phyloP scores from a whole-genome alignment of 257 asterid genomes.

The Rubia yunnanensis region DNA sequence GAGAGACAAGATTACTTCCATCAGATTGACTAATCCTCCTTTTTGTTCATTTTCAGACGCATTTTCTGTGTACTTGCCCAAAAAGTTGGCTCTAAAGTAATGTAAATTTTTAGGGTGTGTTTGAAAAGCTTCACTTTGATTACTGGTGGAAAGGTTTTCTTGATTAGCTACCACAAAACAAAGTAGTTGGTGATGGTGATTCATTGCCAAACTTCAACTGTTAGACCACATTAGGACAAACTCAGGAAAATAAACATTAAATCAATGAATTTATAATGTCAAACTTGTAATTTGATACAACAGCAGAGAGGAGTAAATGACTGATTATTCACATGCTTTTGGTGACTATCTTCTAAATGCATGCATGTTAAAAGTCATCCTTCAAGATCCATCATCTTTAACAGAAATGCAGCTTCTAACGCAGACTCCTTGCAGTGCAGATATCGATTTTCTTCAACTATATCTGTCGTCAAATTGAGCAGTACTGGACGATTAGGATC shows the following conservation, averaged over 20 bases:
- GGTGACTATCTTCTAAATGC: not conserved
- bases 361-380: not conserved
- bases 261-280: not conserved
- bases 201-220: not conserved
- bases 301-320: not conserved
- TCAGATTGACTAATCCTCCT: conserved; percentile 5
- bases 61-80: conserved; percentile 4
- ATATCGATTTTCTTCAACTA: conserved; percentile 78
- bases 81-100: conserved; percentile 21
- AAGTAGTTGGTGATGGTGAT: conserved; percentile 11
- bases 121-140: conserved; percentile 9
- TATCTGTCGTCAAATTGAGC: conserved; percentile 67
- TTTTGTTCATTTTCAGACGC: conserved; percentile 16
- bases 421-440: conserved; percentile 84
- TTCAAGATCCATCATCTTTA: conserved; percentile 44
- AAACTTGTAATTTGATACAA: not conserved
- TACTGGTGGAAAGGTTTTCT: conserved; percentile 6
- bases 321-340: not conserved
- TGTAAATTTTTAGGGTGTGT: not conserved
- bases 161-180: conserved; percentile 1
- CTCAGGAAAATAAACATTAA: too few species aligned
- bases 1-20: conserved; percentile 19
- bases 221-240: too few species aligned
- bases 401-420: conserved; percentile 68
- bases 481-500: conserved; percentile 73